Evolutionary conservation across 495 filamentous ascomycete species (phyloP).

Genomic region (Entonaema liquescens): DNA sequence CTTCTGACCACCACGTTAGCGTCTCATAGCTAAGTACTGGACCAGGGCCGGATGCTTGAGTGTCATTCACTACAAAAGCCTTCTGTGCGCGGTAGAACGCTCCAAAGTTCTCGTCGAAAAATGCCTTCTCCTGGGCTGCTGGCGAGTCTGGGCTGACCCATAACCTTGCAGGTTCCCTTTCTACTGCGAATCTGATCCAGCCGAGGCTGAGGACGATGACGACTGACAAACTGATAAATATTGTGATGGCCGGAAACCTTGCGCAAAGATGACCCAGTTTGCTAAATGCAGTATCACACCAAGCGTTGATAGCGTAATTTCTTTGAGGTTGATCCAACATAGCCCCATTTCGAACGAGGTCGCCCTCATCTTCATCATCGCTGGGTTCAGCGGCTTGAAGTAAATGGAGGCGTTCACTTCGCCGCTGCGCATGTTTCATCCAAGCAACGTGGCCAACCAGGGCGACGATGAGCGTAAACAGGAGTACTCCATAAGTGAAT

Average conservation of each 20-base stretch:
- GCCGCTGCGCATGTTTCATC: conserved; percentile 72
- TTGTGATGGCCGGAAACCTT: conserved; percentile 84
- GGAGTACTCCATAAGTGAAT: conserved; percentile 78
- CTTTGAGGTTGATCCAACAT: conserved; percentile 75
- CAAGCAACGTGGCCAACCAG: conserved; percentile 78
- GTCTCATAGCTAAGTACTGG: conserved; percentile 89
- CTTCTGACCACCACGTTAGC: conserved; percentile 91
- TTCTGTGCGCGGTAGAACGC: conserved; percentile 96
- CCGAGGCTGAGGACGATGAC: conserved; percentile 82
- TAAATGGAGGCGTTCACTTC: conserved; percentile 82
- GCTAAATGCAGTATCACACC: conserved; percentile 80
- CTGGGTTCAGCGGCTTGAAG: conserved; percentile 83
- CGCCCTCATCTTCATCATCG: conserved; percentile 90
- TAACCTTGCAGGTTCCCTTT: conserved; percentile 86
- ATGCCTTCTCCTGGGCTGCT: conserved; percentile 90
- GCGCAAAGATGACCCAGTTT: conserved; percentile 84
- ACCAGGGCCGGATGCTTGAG: conserved; percentile 64
- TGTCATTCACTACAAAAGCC: conserved; percentile 92
- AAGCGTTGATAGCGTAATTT: conserved; percentile 79
- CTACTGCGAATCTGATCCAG: conserved; percentile 85
- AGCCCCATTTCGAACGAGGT: conserved; percentile 74
- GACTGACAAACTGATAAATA: conserved; percentile 71
- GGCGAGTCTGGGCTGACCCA: conserved; percentile 95
- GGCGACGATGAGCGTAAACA: conserved; percentile 70
- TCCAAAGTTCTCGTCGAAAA: conserved; percentile 94